A percentile compares a stretch with the other conserved stretches of the same genome.
Conservation (phyloP, 192 early-diverging fungal species). For the Coemansia pectinata region DNA sequence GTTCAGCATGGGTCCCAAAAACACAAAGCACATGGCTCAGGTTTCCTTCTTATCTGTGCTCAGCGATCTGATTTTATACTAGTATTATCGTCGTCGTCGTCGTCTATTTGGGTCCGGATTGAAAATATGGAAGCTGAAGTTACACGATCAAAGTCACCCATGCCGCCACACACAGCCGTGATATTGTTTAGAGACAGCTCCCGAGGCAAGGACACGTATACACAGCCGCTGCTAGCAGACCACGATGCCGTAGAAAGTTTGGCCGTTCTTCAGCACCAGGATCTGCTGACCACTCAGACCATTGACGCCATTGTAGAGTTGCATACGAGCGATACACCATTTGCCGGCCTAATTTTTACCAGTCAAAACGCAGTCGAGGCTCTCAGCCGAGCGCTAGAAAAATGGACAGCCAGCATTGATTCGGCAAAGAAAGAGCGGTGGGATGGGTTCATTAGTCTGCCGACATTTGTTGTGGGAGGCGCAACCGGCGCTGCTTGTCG, state of each 20-base stretch:
- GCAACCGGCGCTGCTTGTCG: conserved; percentile 26
- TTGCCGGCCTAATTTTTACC: conserved; percentile 35
- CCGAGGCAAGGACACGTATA: conserved; percentile 22
- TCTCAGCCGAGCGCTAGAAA: conserved; percentile 8
- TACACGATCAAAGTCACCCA: background rate
- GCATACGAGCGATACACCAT: background rate
- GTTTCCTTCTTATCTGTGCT: background rate
- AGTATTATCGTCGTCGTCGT: background rate
- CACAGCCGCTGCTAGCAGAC: conserved; percentile 10
- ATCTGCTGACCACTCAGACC: conserved; percentile 18
- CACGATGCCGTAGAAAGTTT: conserved; percentile 28
- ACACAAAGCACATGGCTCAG: background rate
- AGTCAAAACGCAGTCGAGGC: conserved; percentile 42
- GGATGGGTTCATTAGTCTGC: conserved; percentile 12
- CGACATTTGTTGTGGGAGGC: conserved; percentile 48
- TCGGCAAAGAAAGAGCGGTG: background rate
- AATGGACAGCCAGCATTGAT: conserved; percentile 6
- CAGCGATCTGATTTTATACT: background rate
- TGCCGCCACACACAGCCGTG: conserved; percentile 5
- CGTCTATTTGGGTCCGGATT: background rate
- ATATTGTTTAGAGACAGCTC: conserved; percentile 36
- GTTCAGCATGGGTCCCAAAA: conserved; percentile 1
- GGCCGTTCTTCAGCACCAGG: conserved; percentile 27
- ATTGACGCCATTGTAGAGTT: conserved; percentile 7
- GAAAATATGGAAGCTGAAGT: background rate